A percentile compares a stretch with the other conserved stretches of the same genome.
Conservation (phyloP, 495 filamentous ascomycete genomes). For the Penicillium daleae region DNA sequence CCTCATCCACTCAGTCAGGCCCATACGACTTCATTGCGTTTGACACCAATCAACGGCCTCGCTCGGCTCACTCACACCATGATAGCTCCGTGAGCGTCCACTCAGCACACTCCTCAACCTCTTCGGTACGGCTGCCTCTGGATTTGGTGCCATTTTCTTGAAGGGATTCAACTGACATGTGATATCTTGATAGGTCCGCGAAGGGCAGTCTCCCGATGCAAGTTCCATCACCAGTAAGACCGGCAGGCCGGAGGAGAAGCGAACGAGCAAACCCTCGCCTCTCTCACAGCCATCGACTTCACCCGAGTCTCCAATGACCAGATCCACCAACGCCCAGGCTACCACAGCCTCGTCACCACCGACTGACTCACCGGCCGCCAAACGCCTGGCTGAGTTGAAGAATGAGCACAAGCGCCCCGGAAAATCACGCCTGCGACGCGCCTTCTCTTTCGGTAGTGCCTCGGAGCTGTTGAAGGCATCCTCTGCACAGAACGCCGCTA, state of each 20-base stretch:
- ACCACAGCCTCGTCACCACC: conserved; percentile 31
- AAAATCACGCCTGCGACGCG: conserved; percentile 86
- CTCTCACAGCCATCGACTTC: conserved; percentile 76
- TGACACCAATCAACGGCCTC: conserved; percentile 46
- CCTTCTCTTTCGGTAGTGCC: conserved; percentile 96
- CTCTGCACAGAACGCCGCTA: conserved; percentile 65
- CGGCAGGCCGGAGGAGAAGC: conserved; percentile 53
- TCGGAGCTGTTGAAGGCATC: conserved; percentile 84
- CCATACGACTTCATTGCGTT: conserved; percentile 42
- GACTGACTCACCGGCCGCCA: conserved; percentile 69
- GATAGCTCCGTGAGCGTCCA: conserved; percentile 61
- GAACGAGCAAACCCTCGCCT: conserved; percentile 77
- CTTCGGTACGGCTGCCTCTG: conserved; percentile 58
- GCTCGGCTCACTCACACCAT: conserved; percentile 60
- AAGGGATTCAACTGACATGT: conserved; percentile 7
- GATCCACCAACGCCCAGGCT: conserved; percentile 36
- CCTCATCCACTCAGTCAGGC: conserved; percentile 30
- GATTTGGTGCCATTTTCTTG: background rate
- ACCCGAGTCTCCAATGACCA: conserved; percentile 30
- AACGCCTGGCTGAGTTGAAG: conserved; percentile 80
- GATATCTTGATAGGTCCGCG: conserved; percentile 23
- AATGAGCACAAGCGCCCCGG: conserved; percentile 71
- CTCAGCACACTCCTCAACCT: conserved; percentile 53
- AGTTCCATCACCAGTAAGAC: conserved; percentile 19
- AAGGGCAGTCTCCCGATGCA: conserved; percentile 18